Conservation (phyloP, 148 eudicot species). For the Pharnaceum exiguum region DNA sequence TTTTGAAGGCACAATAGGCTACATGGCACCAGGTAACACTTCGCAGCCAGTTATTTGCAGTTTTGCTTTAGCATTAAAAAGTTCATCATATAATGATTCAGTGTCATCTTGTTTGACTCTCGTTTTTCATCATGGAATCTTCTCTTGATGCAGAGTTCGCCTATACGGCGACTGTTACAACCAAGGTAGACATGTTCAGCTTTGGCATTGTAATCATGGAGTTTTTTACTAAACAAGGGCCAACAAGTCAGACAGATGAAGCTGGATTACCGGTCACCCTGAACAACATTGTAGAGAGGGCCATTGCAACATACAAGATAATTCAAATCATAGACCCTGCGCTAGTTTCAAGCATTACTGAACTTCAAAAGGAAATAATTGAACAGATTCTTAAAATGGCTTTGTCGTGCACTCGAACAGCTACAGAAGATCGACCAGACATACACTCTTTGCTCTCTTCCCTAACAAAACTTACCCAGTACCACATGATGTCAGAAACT, state of each 20-base stretch:
- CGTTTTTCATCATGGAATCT: neutral
- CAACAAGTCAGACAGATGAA: constrained; percentile 53
- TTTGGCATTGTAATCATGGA: constrained; percentile 80
- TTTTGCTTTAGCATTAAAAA: neutral
- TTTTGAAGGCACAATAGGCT: constrained; percentile 87
- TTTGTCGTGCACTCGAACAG: constrained; percentile 55
- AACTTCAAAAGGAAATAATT: constrained; percentile 36
- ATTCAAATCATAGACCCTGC: constrained; percentile 47
- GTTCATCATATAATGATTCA: too few species aligned
- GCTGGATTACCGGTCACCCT: constrained; percentile 56
- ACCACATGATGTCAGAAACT: neutral
- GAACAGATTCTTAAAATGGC: constrained; percentile 61
- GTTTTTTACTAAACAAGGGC: constrained; percentile 58
- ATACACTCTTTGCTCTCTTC: constrained; percentile 48
- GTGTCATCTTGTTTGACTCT: neutral
- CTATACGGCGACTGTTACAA: constrained; percentile 73
- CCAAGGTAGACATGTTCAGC: constrained; percentile 91
- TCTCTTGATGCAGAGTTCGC: constrained; percentile 57
- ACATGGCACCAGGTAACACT: constrained; percentile 85
- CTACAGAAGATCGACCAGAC: constrained; percentile 65
- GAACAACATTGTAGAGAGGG: constrained; percentile 50
- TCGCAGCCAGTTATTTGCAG: neutral
- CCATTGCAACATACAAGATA: constrained; percentile 30
- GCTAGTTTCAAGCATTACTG: constrained; percentile 29
- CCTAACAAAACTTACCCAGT: constrained; percentile 43